Base-by-base conservation (phyloP, 2,329 filamentous ascomycete genomes). In the Aspergillus quadrilineatus region DNA sequence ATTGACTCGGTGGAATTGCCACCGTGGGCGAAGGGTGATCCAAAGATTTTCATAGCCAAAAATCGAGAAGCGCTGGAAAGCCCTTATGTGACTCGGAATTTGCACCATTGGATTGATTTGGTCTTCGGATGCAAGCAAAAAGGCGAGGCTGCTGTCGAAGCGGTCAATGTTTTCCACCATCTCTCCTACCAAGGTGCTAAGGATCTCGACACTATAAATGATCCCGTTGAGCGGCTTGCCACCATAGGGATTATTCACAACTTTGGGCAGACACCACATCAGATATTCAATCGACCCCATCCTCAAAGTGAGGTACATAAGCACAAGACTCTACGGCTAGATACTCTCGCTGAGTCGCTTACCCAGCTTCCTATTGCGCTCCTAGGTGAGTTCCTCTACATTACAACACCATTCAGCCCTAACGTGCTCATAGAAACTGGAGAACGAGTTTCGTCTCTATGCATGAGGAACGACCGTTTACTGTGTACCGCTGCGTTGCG, bases 211-310 rank as follows among this genome's bases (percentile, higher is more conserved):
- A 87, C 86, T 51, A 97, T 99, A 58, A 85, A 88, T 6, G 93
- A 97, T 69, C 89, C 90, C 0, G 85, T 93, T 55, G 92, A 97
- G 73, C 84, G 92, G 43, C 80, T 92, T 6, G 90, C 93, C 4
- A 93, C 92, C 0, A 97, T 96, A 53, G 91, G 91, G 34, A 96
- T 97, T 64, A 97, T 99, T 65, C 93, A 99, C 74, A 97, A 97
- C 66, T 99, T 99, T 73, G 94, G 94, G 0, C 94, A 99, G 72
- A 99, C 95, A 1, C 94, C 95, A 1, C 89, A 95, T 65, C 95
- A 99, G 71, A 89, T 97, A 14, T 99, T 97, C 71, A 84, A 85
- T 44, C 88, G 88, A 57, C 81, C 89, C 10, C 94, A 99, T 72
- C 87, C 89, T 3, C 77, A 83, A n/a, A 84, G 88, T 12, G 92